A percentile compares a stretch with the other conserved stretches of the same genome.
Conservation (phyloP, 331 rosid species). For the Saraca asoca region DNA sequence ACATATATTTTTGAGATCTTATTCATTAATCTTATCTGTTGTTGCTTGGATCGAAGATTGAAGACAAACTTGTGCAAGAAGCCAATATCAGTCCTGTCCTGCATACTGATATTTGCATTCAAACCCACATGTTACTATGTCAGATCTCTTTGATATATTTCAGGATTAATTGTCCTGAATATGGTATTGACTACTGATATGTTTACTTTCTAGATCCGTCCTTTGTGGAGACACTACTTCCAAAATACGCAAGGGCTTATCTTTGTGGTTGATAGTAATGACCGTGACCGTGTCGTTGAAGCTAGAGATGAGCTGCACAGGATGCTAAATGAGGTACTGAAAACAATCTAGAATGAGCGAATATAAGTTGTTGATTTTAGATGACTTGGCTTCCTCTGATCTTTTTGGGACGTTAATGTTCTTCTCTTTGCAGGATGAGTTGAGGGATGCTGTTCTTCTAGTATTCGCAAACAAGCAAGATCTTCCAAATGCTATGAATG, state of each 20-base stretch:
- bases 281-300: conserved; percentile 85
- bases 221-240: conserved; percentile 93
- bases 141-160: not conserved
- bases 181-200: not conserved
- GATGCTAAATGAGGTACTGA: conserved; percentile 79
- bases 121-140: not conserved
- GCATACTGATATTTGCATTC: too few species aligned
- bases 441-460: conserved; percentile 90
- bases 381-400: conserved; percentile 19
- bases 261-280: conserved; percentile 91
- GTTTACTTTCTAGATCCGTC: conserved; percentile 64
- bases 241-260: conserved; percentile 92
- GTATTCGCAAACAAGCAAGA: conserved; percentile 97
- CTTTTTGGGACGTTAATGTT: not conserved
- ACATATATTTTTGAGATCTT: not conserved
- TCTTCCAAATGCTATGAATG: conserved; percentile 97
- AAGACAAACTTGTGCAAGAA: too few species aligned
- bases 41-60: conserved; percentile 15
- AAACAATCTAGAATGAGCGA: conserved; percentile 13
- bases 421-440: conserved; percentile 64
- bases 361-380: not conserved
- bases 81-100: too few species aligned
- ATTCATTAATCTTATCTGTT: not conserved
- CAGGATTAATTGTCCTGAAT: not conserved
- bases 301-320: conserved; percentile 95